Evolutionary conservation across 2,329 filamentous ascomycete genomes (phyloP), one percentile per base, ranked within the genome.

Genomic region (Cordyceps tenuipes): DNA sequence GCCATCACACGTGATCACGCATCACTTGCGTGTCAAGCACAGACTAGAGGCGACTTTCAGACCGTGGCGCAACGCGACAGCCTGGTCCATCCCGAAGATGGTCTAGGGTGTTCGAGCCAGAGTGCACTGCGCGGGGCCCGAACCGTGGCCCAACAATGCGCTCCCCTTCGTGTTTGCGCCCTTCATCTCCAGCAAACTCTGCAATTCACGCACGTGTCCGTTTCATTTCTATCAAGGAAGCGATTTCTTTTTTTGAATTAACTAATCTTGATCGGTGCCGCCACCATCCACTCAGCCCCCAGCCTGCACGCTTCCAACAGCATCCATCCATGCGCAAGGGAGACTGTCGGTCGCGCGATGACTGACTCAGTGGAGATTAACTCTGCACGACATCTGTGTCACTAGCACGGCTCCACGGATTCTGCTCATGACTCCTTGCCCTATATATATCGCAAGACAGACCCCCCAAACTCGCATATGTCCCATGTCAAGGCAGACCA

Each of bases 1-100:
- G 12, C 5, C 21, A 1, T 0, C 23, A 10, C 49, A 59, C 57
- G 57, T 59, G 57, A 47, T 21, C n/a, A 53, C 57, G 57, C 57
- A 53, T 48, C 57, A 59, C 21, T 59, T 39, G 43, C 57, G 57
- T 34, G 57, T 59, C 6, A 10, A 3, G 57, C 50, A 54, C 49
- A 19, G 57, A 10, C 57, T 31, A 52, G 48, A 26, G 23, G 56
- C 39, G 39, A 12, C 41, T 39, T n/a, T 21, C n/a, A 23, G n/a
- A 36, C 34, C 56, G 21, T 57, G 55, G 55, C 26, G 39, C 48
- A 59, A 23, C 44, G 56, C 46, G 55, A 50, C 55, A 52, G 46
- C 46, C 56, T 43, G 34, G 46, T 9, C 55, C 15, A 43, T 43
- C n/a, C 46, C 47, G 26, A 57, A 43, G n/a, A 34, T 31, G 34